A percentile compares a stretch with the other conserved stretches of the same genome.
phyloP scores from a whole-genome alignment of 108 stramenopile species.

The Mediolabrus comicus region DNA sequence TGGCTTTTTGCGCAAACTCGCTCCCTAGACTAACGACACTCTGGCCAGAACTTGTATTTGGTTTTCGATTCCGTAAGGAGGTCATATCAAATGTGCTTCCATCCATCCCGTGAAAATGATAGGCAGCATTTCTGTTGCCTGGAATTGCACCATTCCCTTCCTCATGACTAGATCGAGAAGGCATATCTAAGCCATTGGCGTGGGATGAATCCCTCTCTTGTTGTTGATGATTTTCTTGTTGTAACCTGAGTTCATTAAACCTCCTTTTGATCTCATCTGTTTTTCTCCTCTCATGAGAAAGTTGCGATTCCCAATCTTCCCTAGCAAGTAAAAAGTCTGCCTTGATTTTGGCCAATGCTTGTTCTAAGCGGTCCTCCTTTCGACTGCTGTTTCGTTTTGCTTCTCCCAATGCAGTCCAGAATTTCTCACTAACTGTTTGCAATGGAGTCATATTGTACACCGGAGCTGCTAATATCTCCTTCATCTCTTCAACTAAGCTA shows the following conservation, averaged over 20 bases:
- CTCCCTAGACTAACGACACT: conserved; percentile 31
- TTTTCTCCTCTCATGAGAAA: conserved; percentile 20
- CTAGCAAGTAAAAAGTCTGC: conserved; percentile 81
- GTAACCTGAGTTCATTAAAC: conserved; percentile 12
- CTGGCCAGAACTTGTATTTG: neutral
- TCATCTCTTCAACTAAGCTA: conserved; percentile 83
- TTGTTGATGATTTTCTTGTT: neutral
- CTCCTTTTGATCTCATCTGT: conserved; percentile 19
- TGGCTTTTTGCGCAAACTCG: conserved; percentile 42
- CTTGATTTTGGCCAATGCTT: conserved; percentile 77
- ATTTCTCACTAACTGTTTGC: conserved; percentile 64
- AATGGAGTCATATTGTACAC: conserved; percentile 79
- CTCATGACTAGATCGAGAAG: neutral
- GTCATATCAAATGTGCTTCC: conserved; percentile 3
- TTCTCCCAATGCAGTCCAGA: conserved; percentile 73
- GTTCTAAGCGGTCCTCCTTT: conserved; percentile 76
- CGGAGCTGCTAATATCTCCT: conserved; percentile 79
- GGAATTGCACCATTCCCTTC: neutral
- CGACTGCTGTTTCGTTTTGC: conserved; percentile 53
- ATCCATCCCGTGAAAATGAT: conserved; percentile 10
- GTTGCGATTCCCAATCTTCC: conserved; percentile 51
- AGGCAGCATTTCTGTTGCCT: neutral
- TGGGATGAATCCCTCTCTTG: neutral
- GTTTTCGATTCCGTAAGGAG: neutral
- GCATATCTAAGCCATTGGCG: neutral